Percentiles rank a stretch among this genome's conserved stretches.
phyloP scores from a whole-genome alignment of 2,329 filamentous ascomycete genomes.

The Tolypocladium inflatum region DNA sequence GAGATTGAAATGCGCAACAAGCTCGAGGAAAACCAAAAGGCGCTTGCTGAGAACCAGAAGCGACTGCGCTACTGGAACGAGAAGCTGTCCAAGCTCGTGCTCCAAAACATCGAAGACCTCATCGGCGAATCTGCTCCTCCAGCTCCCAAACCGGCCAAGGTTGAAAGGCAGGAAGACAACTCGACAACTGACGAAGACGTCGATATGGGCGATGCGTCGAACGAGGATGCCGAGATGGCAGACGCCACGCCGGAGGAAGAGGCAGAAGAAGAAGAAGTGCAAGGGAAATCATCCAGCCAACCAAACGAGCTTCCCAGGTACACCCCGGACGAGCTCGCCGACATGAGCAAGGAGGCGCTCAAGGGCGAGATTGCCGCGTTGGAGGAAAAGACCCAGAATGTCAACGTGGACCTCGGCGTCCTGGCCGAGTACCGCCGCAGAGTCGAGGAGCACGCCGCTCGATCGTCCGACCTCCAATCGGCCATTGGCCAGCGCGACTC shows the following conservation, averaged over 20 bases:
- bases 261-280: conserved; percentile 6
- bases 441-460: conserved; percentile 70
- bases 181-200: conserved; percentile 19
- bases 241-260: conserved; percentile 12
- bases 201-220: conserved; percentile 21
- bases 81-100: conserved; percentile 71
- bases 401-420: conserved; percentile 80
- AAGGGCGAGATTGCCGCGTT: conserved; percentile 53
- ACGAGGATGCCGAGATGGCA: conserved; percentile 13
- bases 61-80: conserved; percentile 79
- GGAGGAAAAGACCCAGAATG: conserved; percentile 68
- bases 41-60: conserved; percentile 76
- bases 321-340: conserved; percentile 60
- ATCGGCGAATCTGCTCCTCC: conserved; percentile 26
- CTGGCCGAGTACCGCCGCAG: conserved; percentile 80
- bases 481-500: conserved; percentile 72
- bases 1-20: conserved; percentile 99
- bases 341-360: conserved; percentile 53
- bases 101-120: conserved; percentile 74
- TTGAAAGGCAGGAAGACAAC: conserved; percentile 12
- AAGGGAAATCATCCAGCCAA: conserved; percentile 20
- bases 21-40: conserved; percentile 91
- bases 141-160: conserved; percentile 14
- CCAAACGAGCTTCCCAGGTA: conserved; percentile 64
- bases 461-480: conserved; percentile 73